phyloP scores from a whole-genome alignment of 2,329 filamentous ascomycete genomes.

The Trichoderma citrinoviride region DNA sequence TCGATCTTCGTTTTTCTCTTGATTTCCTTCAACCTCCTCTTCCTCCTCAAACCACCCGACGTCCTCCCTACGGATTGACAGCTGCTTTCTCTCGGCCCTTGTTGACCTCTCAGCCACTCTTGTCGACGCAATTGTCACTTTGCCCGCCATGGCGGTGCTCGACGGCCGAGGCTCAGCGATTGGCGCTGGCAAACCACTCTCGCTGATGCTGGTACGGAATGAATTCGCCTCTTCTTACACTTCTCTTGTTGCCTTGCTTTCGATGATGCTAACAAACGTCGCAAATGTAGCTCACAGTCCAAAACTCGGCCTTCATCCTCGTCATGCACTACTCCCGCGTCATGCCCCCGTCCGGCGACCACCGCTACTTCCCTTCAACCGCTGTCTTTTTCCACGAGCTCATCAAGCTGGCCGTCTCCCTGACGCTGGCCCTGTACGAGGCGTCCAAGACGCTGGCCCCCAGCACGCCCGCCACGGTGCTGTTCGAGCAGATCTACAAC shows the following conservation, averaged over 20 bases:
- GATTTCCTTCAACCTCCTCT: too few species aligned
- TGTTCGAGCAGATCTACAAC: constrained; percentile 76
- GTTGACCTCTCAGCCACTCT: too few species aligned
- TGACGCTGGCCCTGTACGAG: constrained; percentile 86
- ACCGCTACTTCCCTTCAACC: constrained; percentile 90
- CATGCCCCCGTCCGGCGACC: constrained; percentile 80
- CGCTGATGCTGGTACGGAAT: constrained; percentile 28
- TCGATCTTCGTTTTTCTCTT: too few species aligned
- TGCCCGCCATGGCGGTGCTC: constrained; percentile 25
- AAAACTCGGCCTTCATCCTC: constrained; percentile 76
- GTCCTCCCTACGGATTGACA: too few species aligned
- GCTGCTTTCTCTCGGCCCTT: too few species aligned
- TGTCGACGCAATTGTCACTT: background rate
- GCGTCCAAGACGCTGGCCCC: constrained; percentile 74
- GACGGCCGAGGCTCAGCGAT: constrained; percentile 18
- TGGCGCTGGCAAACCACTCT: constrained; percentile 26
- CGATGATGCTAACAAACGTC: background rate
- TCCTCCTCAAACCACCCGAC: too few species aligned
- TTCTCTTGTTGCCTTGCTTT: background rate
- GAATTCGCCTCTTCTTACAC: background rate
- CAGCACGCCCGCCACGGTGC: constrained; percentile 73
- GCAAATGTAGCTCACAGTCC: constrained; percentile 59
- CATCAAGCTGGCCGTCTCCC: constrained; percentile 80
- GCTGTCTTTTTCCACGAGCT: constrained; percentile 93
- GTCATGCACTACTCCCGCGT: constrained; percentile 93